Conservation (phyloP, 1,284 basidiomycete species). For the Fomitopsis schrenkii region DNA sequence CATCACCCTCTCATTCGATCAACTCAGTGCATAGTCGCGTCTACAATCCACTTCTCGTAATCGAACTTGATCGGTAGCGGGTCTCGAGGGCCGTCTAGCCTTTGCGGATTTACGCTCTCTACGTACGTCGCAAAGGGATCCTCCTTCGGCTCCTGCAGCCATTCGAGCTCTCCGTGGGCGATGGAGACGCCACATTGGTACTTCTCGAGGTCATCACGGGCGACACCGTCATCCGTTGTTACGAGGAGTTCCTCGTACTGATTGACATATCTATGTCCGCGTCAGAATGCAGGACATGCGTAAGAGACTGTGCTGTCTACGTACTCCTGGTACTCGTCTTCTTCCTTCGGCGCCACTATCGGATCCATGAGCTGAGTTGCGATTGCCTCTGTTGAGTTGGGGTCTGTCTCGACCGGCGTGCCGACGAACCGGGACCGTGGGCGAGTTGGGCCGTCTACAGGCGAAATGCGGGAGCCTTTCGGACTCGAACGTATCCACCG, state of each 20-base stretch:
- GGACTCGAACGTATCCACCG: constrained; percentile 63
- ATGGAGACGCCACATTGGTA: constrained; percentile 53
- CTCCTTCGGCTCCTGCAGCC: constrained; percentile 34
- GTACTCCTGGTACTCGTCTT: constrained; percentile 78
- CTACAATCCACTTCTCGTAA: constrained; percentile 34
- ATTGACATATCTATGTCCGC: constrained; percentile 57
- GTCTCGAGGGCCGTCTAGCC: constrained; percentile 23
- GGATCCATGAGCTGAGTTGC: constrained; percentile 65
- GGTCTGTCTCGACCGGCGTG: constrained; percentile 30
- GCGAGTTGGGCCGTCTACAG: constrained; percentile 28
- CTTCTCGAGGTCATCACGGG: constrained; percentile 51
- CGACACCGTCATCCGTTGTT: constrained; percentile 32
- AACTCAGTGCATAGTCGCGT: constrained; percentile 14
- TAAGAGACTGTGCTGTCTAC: constrained; percentile 16
- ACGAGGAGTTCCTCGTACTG: constrained; percentile 64
- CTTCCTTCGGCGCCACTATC: constrained; percentile 58
- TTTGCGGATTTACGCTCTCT: constrained; percentile 30
- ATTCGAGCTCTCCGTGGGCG: constrained; percentile 36
- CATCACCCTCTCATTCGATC: background rate
- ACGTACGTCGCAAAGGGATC: constrained; percentile 34
- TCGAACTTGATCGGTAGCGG: constrained; percentile 32
- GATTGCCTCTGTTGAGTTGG: constrained; percentile 61
- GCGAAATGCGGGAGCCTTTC: constrained; percentile 37
- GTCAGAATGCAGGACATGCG: background rate
- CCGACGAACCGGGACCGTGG: constrained; percentile 26